A percentile compares a stretch with the other conserved stretches of the same genome.
Evolutionary conservation across 306 rosid species (phyloP).

Genomic region (Albizia julibrissin): DNA sequence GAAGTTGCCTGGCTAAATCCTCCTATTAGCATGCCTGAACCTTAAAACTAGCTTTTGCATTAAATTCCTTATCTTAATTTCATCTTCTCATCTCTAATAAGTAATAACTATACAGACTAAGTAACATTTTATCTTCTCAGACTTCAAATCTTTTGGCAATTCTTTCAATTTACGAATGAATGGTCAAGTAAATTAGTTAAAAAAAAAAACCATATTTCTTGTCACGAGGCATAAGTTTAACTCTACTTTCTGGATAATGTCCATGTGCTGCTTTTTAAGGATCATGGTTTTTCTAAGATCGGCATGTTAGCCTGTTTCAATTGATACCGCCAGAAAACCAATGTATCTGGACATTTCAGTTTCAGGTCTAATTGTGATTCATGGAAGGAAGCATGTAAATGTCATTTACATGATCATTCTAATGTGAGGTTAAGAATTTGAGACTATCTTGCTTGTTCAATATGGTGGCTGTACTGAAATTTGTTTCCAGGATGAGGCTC

Average conservation of each 20-base stretch:
- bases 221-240: neutral
- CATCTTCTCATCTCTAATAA: neutral
- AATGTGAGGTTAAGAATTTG: neutral
- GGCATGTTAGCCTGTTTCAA: neutral
- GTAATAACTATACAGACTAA: neutral
- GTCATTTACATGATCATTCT: neutral
- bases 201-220: neutral
- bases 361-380: conserved; percentile 12
- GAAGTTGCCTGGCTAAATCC: neutral
- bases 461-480: conserved; percentile 10
- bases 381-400: neutral
- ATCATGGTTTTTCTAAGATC: conserved; percentile 17
- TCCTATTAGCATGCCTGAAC: neutral
- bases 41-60: neutral
- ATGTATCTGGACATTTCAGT: conserved; percentile 2
- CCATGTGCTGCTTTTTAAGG: conserved; percentile 3
- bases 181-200: neutral
- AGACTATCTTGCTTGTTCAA: conserved; percentile 10
- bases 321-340: conserved; percentile 6
- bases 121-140: neutral
- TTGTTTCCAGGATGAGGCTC: neutral
- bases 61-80: neutral
- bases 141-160: neutral
- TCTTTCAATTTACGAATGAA: neutral
- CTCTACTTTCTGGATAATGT: conserved; percentile 8